phyloP scores from a whole-genome alignment of 2,329 filamentous ascomycete species.

The Arachnomyces sp. region DNA sequence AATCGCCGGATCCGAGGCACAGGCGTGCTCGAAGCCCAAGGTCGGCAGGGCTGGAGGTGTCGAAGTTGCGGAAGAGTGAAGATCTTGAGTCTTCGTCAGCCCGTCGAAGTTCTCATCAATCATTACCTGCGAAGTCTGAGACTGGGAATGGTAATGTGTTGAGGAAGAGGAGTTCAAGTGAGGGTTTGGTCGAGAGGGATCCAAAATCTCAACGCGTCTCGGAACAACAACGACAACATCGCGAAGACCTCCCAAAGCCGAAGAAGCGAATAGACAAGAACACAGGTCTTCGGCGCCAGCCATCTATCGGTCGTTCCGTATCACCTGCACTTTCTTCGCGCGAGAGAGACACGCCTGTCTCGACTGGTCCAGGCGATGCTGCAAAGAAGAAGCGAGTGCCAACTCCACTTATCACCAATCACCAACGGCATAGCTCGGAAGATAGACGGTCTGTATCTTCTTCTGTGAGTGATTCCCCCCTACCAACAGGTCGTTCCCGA shows the following conservation, averaged over 20 bases:
- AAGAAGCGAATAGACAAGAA: slow-evolving; percentile 14
- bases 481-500: slow-evolving; percentile 33
- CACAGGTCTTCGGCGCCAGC: slow-evolving; percentile 19
- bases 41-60: slow-evolving; percentile 22
- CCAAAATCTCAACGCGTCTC: too few species aligned
- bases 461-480: slow-evolving; percentile 36
- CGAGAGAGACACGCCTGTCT: slow-evolving; percentile 29
- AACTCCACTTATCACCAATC: slow-evolving; percentile 33
- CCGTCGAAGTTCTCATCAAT: slow-evolving; percentile 15
- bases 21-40: slow-evolving; percentile 19
- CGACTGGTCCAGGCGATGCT: slow-evolving; percentile 16
- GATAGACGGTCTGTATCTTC: slow-evolving; percentile 39
- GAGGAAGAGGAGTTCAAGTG: slow-evolving; percentile 32
- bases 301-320: slow-evolving; percentile 26
- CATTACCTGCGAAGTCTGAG: slow-evolving; percentile 11
- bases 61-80: slow-evolving; percentile 31
- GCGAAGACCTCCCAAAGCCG: too few species aligned
- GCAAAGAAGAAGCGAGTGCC: slow-evolving; percentile 28
- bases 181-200: slow-evolving; percentile 23
- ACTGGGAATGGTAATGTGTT: slow-evolving; percentile 17
- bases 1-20: slow-evolving; percentile 17
- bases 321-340: slow-evolving; percentile 30
- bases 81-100: slow-evolving; percentile 20
- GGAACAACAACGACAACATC: too few species aligned
- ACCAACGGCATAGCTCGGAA: slow-evolving; percentile 36